Conservation (phyloP, 306 rosid genomes). For the Lithocarpus polystachyus region DNA sequence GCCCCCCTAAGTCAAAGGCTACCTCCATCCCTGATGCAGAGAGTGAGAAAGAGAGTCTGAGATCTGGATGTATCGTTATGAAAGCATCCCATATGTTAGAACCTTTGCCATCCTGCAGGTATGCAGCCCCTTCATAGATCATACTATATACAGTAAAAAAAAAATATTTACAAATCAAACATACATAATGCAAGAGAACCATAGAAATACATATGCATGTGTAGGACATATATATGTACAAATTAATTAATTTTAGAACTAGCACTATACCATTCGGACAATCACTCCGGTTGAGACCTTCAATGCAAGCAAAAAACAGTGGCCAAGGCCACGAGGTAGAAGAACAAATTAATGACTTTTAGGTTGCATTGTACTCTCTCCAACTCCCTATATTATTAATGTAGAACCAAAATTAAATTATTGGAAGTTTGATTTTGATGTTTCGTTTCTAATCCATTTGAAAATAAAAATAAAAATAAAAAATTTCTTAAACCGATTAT, state of each 20-base stretch:
- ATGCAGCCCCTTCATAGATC: constrained; percentile 23
- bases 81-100: constrained; percentile 20
- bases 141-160: not conserved
- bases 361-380: not conserved
- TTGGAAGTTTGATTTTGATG: not conserved
- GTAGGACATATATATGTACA: not conserved
- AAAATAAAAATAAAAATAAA: no score
- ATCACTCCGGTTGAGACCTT: not conserved
- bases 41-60: not conserved
- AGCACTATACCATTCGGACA: constrained; percentile 11
- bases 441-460: no score
- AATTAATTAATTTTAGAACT: no score
- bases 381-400: not conserved
- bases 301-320: not conserved
- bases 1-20: no score
- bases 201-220: not conserved
- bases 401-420: no score
- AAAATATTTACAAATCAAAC: not conserved
- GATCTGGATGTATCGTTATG: constrained; percentile 8
- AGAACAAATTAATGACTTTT: not conserved
- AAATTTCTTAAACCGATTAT: no score
- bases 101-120: constrained; percentile 18
- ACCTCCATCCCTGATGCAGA: not conserved
- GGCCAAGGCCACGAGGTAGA: not conserved
- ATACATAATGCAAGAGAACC: not conserved